phyloP scores from a whole-genome alignment of 306 rosid genomes.

The Gillenia trifoliata region DNA sequence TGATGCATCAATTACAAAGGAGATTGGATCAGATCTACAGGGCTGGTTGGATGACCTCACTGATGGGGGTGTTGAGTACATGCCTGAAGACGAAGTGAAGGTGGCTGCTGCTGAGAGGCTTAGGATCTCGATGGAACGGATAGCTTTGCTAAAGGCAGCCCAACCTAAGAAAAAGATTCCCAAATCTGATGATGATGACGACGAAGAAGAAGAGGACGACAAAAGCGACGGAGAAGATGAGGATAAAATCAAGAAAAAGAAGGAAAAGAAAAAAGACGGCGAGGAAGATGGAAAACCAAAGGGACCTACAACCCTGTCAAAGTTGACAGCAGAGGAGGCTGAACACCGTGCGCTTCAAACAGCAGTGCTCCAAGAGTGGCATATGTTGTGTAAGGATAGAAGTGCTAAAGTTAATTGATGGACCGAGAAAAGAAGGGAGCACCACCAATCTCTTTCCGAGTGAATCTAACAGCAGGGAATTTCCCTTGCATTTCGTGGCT shows the following conservation, averaged over 20 bases:
- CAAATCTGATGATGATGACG: constrained; percentile 48
- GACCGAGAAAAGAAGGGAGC: too few species aligned
- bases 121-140: constrained; percentile 88
- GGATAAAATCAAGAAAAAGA: constrained; percentile 19
- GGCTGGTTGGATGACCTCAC: constrained; percentile 98
- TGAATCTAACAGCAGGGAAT: constrained; percentile 14
- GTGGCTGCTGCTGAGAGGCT: constrained; percentile 89
- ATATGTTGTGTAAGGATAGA: constrained; percentile 82
- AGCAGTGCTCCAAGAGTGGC: constrained; percentile 96
- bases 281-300: constrained; percentile 58
- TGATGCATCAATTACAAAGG: constrained; percentile 82
- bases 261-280: constrained; percentile 45
- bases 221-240: constrained; percentile 31
- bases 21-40: constrained; percentile 89
- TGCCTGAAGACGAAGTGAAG: constrained; percentile 98
- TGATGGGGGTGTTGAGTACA: constrained; percentile 96
- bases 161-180: constrained; percentile 70
- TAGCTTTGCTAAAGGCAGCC: constrained; percentile 93
- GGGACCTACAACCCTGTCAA: constrained; percentile 88
- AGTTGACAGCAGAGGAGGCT: constrained; percentile 90
- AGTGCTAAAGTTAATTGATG: constrained; percentile 51
- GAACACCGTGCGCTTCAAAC: constrained; percentile 99
- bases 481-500: constrained; percentile 26
- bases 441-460: not conserved
- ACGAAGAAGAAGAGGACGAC: constrained; percentile 21